Evolutionary conservation across 805 yeast genomes (phyloP).

Genomic region (Monosporozyma servazzii): DNA sequence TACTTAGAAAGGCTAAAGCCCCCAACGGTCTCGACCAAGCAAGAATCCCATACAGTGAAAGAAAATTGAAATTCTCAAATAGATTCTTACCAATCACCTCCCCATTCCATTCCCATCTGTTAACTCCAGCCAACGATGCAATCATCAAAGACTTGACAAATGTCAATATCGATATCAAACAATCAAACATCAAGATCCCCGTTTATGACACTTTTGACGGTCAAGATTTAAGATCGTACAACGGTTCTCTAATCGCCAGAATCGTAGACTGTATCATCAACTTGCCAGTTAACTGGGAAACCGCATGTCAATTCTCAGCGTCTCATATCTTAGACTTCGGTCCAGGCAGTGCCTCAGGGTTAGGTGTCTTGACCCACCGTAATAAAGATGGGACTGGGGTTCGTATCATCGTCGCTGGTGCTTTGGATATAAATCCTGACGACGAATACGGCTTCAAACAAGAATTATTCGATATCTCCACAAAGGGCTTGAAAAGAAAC

Average conservation of each 20-base stretch:
- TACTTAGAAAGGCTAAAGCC: conserved; percentile 89
- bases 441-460: conserved; percentile 94
- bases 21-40: conserved; percentile 91
- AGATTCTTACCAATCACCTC: conserved; percentile 91
- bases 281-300: conserved; percentile 92
- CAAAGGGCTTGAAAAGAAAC: conserved; percentile 64
- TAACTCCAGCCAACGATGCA: conserved; percentile 58
- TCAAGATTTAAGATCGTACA: conserved; percentile 52
- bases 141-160: conserved; percentile 58
- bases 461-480: conserved; percentile 73
- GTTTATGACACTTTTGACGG: conserved; percentile 89
- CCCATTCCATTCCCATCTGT: conserved; percentile 91
- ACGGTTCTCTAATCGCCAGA: conserved; percentile 54
- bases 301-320: conserved; percentile 67
- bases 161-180: conserved; percentile 48
- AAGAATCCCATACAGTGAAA: conserved; percentile 85
- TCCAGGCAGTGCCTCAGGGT: conserved; percentile 97
- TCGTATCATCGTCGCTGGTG: conserved; percentile 88
- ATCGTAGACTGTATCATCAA: conserved; percentile 75
- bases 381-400: conserved; percentile 98
- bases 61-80: conserved; percentile 88
- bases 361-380: conserved; percentile 92
- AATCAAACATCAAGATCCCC: conserved; percentile 61
- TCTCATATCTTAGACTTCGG: conserved; percentile 95
- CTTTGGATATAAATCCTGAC: conserved; percentile 60